These are phyloP conservation scores for Lycium barbarum DNA, from an alignment of 257 asterid species.

Conservation along the genomic window DNA sequence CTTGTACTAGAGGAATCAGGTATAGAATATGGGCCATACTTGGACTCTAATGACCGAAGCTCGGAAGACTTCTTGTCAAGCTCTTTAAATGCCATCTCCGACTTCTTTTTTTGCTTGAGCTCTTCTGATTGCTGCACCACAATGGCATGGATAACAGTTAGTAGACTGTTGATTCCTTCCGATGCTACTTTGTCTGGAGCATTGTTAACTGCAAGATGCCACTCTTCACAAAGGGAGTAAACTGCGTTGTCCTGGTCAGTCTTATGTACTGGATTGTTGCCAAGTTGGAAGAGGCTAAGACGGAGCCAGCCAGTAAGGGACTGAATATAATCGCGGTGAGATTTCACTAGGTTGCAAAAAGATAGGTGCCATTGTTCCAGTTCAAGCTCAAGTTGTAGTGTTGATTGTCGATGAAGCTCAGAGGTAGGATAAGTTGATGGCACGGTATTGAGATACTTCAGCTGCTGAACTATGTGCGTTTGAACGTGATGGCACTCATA, in stretches of 20 bases:
- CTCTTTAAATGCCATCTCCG: slow-evolving; percentile 75
- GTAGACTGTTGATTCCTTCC: slow-evolving; percentile 85
- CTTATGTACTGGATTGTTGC: slow-evolving; percentile 61
- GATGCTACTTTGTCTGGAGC: slow-evolving; percentile 95
- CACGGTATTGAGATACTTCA: slow-evolving; percentile 69
- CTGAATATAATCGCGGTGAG: slow-evolving; percentile 84
- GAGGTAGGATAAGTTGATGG: slow-evolving; percentile 75
- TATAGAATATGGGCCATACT: slow-evolving; percentile 61
- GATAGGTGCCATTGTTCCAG: slow-evolving; percentile 96
- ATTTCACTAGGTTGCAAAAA: slow-evolving; percentile 81
- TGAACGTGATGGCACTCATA: slow-evolving; percentile 96
- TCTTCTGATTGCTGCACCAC: slow-evolving; percentile 88
- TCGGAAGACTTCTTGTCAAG: slow-evolving; percentile 78
- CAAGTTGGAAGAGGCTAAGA: slow-evolving; percentile 81
- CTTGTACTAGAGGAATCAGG: slow-evolving; percentile 49
- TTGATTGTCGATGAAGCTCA: slow-evolving; percentile 89
- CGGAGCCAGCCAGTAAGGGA: slow-evolving; percentile 96
- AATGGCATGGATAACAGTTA: slow-evolving; percentile 74
- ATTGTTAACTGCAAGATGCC: slow-evolving; percentile 86
- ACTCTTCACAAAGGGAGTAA: slow-evolving; percentile 90
- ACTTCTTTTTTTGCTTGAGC: slow-evolving; percentile 76
- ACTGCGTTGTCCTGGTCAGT: slow-evolving; percentile 69
- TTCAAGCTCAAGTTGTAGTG: slow-evolving; percentile 96
- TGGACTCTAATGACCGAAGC: slow-evolving; percentile 72
- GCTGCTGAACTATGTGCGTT: slow-evolving; percentile 92